Evolutionary conservation across 2,329 filamentous ascomycete genomes (phyloP), one percentile per base, ranked within the genome.

Genomic region (Cylindrodendrum hubeiense): DNA sequence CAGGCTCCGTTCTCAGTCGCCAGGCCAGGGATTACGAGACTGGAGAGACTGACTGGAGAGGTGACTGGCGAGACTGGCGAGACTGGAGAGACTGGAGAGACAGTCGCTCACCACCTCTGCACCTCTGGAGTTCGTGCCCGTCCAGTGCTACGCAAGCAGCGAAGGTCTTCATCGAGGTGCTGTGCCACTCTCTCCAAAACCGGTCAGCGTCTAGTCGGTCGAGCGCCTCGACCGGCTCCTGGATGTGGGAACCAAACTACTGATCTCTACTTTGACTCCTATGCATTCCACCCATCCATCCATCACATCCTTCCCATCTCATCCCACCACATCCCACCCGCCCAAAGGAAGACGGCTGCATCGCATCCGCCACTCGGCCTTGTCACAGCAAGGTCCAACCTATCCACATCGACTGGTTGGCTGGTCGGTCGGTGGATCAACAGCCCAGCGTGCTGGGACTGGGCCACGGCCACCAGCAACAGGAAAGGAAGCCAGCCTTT

Each of bases 71-170:
- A 33, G 30, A 33, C 30, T 33, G 30, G 30, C 10, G 33, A n/a
- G 33, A 34, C 33, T 13, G 15, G 33, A 34, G n/a, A 34, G 33
- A 34, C 33, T 9, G 33, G 33, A 34, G 15, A 3, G 10, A 34
- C 10, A 34, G 33, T 34, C 33, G 33, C 33, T 6, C 33, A 34
- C 33, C 33, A 34, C 9, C 3, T 5, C 9, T 34, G 4, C 15
- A 13, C 10, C 15, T 34, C 33, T n/a, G n/a, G n/a, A 43, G 43
- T 54, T 62, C n/a, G 51, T 56, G 28, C 47, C 49, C 22, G 39
- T 55, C 52, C 46, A 30, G 30, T 63, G 60, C 54, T 51, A 58
- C 60, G 60, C 53, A 63, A 63, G 60, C 60, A 63, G 60, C 54
- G 44, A 41, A 33, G 44, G 47, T 26, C 54, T 49, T 60, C 49